Conservation (phyloP, 2,329 filamentous ascomycete genomes). For the Grosmannia serpens region DNA sequence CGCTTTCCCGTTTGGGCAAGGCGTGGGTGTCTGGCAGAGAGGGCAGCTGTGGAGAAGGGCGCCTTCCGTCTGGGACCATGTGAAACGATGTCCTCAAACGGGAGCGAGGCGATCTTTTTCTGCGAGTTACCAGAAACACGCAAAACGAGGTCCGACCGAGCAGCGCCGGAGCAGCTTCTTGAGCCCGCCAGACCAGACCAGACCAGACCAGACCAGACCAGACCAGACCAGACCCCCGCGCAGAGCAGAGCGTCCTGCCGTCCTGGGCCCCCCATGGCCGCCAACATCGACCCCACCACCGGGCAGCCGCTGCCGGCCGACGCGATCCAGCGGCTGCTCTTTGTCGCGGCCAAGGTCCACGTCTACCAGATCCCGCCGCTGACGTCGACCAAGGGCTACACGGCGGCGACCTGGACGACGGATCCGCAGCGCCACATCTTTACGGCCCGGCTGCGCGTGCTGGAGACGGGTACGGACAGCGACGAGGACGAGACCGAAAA, state of each 20-base stretch:
- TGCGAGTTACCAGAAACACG: too few species aligned
- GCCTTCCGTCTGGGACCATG: too few species aligned
- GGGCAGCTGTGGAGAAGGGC: too few species aligned
- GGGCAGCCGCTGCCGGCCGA: slow-evolving; percentile 56
- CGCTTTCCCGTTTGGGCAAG: not conserved
- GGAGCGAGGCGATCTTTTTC: too few species aligned
- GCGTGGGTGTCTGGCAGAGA: too few species aligned
- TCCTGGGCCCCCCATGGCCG: slow-evolving; percentile 37
- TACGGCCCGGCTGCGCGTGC: slow-evolving; percentile 66
- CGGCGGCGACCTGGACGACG: slow-evolving; percentile 64
- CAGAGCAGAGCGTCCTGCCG: too few species aligned
- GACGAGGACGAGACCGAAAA: slow-evolving; percentile 16
- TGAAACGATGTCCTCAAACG: too few species aligned
- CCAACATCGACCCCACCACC: slow-evolving; percentile 59
- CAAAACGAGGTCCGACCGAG: too few species aligned
- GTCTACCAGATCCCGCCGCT: slow-evolving; percentile 81
- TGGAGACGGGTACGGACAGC: slow-evolving; percentile 56
- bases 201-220: too few species aligned
- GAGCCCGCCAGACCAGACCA: too few species aligned
- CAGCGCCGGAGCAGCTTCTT: too few species aligned
- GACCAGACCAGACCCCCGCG: too few species aligned
- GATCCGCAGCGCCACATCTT: slow-evolving; percentile 68
- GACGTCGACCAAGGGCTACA: slow-evolving; percentile 66
- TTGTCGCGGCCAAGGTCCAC: slow-evolving; percentile 62
- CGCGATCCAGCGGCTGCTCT: slow-evolving; percentile 77